Base-by-base conservation (phyloP, 2,329 filamentous ascomycete genomes). In the Fusarium sp. region DNA sequence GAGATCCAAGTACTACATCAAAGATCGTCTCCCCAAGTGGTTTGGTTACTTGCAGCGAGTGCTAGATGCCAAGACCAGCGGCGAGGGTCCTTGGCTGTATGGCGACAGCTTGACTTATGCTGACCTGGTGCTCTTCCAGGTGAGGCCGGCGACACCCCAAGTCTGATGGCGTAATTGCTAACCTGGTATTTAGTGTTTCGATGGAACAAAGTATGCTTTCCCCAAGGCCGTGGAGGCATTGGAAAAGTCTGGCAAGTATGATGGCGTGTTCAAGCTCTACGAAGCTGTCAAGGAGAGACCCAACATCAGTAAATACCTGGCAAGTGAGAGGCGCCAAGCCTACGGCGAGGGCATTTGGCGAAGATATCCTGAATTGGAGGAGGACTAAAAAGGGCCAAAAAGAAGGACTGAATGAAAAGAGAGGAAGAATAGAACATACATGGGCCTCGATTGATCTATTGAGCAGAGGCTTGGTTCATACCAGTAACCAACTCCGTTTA, bases 71-170 rank as follows among this genome's bases (percentile, higher is more conserved):
- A 88, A 90, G 71, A 82, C 86, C 31, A 86, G 85, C 62, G 83
- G 85, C 0, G 87, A 88, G 0, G 82, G 88, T 6, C 88, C 88
- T 27, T 94, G 90, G 84, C 78, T 95, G 0, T 90, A 93, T 47
- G 91, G 90, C 0, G 85, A 84, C 1, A 82, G 82, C 66, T 71
- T 95, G 67, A 92, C 89, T 0, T 93, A 92, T 78, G 93, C 92
- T 13, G 93, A 95, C 76, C 82, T 92, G 51, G 90, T 92, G 3
- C 76, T 94, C 1, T 95, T 91, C 83, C 92, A 94, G 80, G 89
- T 91, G 66, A 64, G 82, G 31, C 31, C 11, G 31, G 31, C 70
- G 15, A 11, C 8, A 8, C 7, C 2, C 10, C 8, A 41, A 18
- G 3, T 11, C 8, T 23, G 1, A 12, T 3, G 2, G n/a, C 10